Evolutionary conservation across 345 rosid species (phyloP), one percentile per base, ranked within the genome.

Genomic region (Linum trigynum): DNA sequence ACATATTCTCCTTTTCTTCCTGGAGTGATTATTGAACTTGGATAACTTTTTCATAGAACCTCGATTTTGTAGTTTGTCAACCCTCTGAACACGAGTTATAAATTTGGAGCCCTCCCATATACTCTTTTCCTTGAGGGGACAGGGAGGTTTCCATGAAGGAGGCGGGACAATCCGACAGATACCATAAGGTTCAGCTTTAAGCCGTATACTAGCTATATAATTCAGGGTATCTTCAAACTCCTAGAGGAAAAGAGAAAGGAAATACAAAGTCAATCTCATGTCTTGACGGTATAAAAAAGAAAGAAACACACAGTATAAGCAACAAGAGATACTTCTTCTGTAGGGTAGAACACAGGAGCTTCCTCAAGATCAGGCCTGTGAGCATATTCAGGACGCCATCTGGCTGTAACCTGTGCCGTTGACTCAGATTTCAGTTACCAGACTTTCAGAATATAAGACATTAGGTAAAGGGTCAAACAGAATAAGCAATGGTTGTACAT

Each of bases 101-200:
- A 95, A 95, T 65, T 73, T 78, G 70, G 96, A 86, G 65, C 63
- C 70, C 76, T 91, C 96, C 99, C 99, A 95, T 17, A 75, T 68
- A 69, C 71, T 72, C 70, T 83, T 82, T 63, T 81, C 96, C 84
- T 81, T 83, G 45, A 95, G 82, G 42, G 86, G 91, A 78, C 95
- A 95, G 0, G 96, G 95, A 67, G 99, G 97, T 68, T 81, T 91
- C 99, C 99, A 95, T 65, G 96, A 86, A 63, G 86, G 65, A 63
- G 99, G 97, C 72, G 99, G 99, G 72, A 95, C 95, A 70, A 95
- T 89, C 67, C 97, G 97, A 74, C 99, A 91, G 64, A 95, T 87
- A 71, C 99, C 99, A 83, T 83, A 89, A 57, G 76, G 83, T 80
- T 95, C 99, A 57, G 99, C 99, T 79, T 72, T 68, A 3, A 81